Evolutionary conservation across 495 filamentous ascomycete species (phyloP), one percentile per base, ranked within the genome.

Genomic region (Cercophora samala): DNA sequence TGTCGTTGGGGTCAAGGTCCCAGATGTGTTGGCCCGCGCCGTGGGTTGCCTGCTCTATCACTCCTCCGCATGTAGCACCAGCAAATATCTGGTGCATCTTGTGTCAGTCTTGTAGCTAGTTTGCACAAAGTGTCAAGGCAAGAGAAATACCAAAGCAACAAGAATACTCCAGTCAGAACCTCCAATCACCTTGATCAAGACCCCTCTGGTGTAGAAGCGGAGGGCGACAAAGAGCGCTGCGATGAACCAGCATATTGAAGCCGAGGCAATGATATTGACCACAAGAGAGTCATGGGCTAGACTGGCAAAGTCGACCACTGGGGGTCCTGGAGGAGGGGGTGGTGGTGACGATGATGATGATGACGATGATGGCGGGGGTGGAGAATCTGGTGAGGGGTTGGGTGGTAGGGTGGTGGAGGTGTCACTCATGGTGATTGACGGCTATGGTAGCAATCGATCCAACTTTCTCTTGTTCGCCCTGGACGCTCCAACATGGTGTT

Each of bases 121-220:
- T 23, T 19, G 4, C 6, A 24, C 17, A 23, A 32, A 5, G 54
- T n/a, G n/a, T n/a, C 17, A 1, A 56, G 54, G n/a, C 6, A 18
- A 0, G 19, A 56, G n/a, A 46, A 63, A 4, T 63, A 76, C 67
- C 69, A 77, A 62, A 2, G 75, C 69, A 22, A 68, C 22, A 8
- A 77, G 51, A n/a, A 77, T 71, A 59, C 67, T 68, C 75, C 75
- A 77, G 51, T 77, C 75, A 0, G 75, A 71, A 11, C 58, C 21
- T 8, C 72, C 72, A 11, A 77, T 37, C 15, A 70, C 72, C 11
- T 66, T 66, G 42, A 75, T 73, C 13, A 77, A 62, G 25, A 70
- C 58, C 0, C 64, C 68, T 24, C 75, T 62, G 1, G 73, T 77
- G 68, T 77, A 77, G 46, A 77, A 68, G 1, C 75, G 72, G 52